Percentiles rank a stretch among this genome's conserved stretches.
Evolutionary conservation across 805 yeast genomes (phyloP).

Genomic region (Kodamaea neixiangensis): DNA sequence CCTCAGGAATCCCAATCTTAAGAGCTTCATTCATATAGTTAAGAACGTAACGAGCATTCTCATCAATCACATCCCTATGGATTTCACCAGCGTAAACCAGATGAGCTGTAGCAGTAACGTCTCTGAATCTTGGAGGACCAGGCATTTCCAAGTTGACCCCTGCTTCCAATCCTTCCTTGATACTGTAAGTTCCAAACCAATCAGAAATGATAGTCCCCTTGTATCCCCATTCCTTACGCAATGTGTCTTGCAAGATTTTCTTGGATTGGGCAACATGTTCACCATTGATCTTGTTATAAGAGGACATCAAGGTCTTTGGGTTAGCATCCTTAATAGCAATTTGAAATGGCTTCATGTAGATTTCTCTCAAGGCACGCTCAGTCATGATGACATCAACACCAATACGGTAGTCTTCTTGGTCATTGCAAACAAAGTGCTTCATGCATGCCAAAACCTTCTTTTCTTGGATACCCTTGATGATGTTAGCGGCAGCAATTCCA

Average conservation of each 20-base stretch:
- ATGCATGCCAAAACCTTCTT: constrained; percentile 53
- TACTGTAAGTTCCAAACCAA: constrained; percentile 61
- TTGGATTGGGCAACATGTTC: constrained; percentile 53
- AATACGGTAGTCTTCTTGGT: constrained; percentile 56
- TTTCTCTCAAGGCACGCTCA: constrained; percentile 63
- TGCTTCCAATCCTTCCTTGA: constrained; percentile 47
- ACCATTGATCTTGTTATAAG: constrained; percentile 66
- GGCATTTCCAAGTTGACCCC: constrained; percentile 72
- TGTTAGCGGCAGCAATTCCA: constrained; percentile 48
- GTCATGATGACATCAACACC: constrained; percentile 51
- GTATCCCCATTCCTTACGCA: constrained; percentile 59
- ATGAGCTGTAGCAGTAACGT: constrained; percentile 41
- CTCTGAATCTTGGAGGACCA: constrained; percentile 54
- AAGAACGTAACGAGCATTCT: constrained; percentile 50
- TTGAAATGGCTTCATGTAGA: constrained; percentile 64
- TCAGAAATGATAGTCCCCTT: constrained; percentile 62
- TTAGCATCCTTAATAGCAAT: constrained; percentile 53
- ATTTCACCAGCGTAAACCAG: constrained; percentile 45
- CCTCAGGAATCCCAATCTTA: constrained; percentile 41
- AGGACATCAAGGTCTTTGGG: constrained; percentile 61
- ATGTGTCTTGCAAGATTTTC: constrained; percentile 43
- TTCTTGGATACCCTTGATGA: constrained; percentile 56
- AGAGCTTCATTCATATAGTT: constrained; percentile 47
- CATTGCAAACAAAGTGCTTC: constrained; percentile 66
- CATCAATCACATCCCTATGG: constrained; percentile 43